Conservation (phyloP, 2,329 filamentous ascomycete species). For the Phaeosphaeriaceae sp. region DNA sequence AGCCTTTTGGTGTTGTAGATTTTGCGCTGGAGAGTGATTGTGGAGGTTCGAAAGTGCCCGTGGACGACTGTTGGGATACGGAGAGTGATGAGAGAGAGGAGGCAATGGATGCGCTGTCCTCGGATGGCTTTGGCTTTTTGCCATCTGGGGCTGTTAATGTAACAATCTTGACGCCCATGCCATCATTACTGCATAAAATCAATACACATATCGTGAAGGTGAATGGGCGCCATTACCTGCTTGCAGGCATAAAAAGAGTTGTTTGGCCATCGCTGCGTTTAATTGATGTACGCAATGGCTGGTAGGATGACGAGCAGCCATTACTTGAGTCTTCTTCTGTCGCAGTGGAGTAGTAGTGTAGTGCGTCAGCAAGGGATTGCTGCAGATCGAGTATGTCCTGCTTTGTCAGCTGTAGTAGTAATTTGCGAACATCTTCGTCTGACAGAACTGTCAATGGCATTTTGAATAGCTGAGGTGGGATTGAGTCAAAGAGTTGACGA, state of each 20-base stretch:
- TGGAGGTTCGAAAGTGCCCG: constrained; percentile 26
- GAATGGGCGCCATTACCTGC: constrained; percentile 21
- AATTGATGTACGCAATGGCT: constrained; percentile 67
- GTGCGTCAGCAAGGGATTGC: constrained; percentile 62
- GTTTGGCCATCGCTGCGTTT: constrained; percentile 66
- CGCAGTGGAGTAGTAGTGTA: constrained; percentile 70
- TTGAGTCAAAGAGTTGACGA: neutral
- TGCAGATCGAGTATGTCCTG: constrained; percentile 66
- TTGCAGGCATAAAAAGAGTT: constrained; percentile 72
- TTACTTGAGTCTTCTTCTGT: constrained; percentile 59
- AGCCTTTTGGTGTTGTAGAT: constrained; percentile 60
- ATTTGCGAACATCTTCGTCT: constrained; percentile 60
- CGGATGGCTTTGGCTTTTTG: constrained; percentile 23
- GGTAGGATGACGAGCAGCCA: constrained; percentile 65
- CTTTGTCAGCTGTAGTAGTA: constrained; percentile 62
- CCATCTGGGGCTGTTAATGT: constrained; percentile 55
- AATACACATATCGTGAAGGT: neutral
- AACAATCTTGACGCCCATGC: constrained; percentile 70
- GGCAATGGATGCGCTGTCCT: constrained; percentile 37
- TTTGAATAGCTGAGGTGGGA: neutral
- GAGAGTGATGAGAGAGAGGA: constrained; percentile 43
- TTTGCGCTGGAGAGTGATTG: constrained; percentile 26
- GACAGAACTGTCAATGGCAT: constrained; percentile 69
- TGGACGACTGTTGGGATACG: constrained; percentile 25
- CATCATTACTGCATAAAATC: constrained; percentile 53